A percentile compares a stretch with the other conserved stretches of the same genome.
Evolutionary conservation across 495 filamentous ascomycete genomes (phyloP).

Genomic region (Amniculicola lignicola): DNA sequence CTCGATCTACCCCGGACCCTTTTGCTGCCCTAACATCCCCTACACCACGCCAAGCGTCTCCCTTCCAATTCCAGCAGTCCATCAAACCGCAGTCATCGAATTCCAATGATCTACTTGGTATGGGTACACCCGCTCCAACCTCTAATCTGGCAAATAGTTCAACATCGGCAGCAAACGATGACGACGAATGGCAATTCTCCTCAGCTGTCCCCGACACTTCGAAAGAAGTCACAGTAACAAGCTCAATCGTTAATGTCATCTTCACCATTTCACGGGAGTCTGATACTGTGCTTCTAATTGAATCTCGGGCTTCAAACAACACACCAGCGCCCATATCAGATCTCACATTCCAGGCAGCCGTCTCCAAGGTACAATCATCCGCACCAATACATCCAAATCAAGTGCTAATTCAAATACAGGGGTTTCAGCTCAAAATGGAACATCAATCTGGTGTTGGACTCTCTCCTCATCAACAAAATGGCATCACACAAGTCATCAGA

Average conservation of each 20-base stretch:
- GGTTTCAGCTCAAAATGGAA: constrained; percentile 73
- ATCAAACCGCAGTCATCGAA: constrained; percentile 26
- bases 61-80: constrained; percentile 46
- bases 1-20: constrained; percentile 44
- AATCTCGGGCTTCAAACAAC: constrained; percentile 73
- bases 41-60: constrained; percentile 40
- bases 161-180: constrained; percentile 40
- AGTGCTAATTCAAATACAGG: constrained; percentile 47
- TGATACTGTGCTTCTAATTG: constrained; percentile 55
- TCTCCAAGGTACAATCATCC: constrained; percentile 70
- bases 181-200: constrained; percentile 92
- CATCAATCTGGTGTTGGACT: constrained; percentile 79
- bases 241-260: constrained; percentile 53
- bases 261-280: constrained; percentile 47
- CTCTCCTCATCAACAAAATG: constrained; percentile 66
- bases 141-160: constrained; percentile 37
- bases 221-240: constrained; percentile 60
- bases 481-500: constrained; percentile 78
- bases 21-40: constrained; percentile 39
- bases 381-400: background rate
- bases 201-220: constrained; percentile 74
- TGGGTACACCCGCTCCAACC: constrained; percentile 13
- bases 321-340: constrained; percentile 67
- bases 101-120: constrained; percentile 21
- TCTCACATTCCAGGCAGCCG: constrained; percentile 85